Conservation (phyloP, 192 early-diverging fungal species). For the Globomyces pollinis-pini region DNA sequence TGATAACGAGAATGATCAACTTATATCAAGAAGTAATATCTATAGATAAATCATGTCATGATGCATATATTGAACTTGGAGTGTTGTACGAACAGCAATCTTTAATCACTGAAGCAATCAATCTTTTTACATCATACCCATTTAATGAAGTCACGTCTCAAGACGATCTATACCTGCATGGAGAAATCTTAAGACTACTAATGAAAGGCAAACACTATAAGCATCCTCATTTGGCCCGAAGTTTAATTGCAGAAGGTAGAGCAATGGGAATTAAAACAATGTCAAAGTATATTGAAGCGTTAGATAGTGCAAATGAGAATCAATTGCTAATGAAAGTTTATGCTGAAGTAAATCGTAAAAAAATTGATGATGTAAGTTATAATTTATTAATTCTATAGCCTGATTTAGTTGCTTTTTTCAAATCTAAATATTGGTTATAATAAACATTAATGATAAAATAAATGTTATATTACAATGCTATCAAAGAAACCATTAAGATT, state of each 20-base stretch:
- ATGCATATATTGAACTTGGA: constrained; percentile 45
- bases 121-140: constrained; percentile 29
- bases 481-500: too few relatives aligned
- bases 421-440: constrained; percentile 40
- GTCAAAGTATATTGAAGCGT: constrained; percentile 32
- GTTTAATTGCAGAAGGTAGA: constrained; percentile 35
- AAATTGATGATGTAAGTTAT: constrained; percentile 18
- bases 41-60: constrained; percentile 8
- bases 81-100: constrained; percentile 23
- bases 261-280: constrained; percentile 26
- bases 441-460: too few relatives aligned
- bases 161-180: constrained; percentile 39
- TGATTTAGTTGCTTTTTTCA: constrained; percentile 46
- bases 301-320: constrained; percentile 35
- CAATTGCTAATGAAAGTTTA: constrained; percentile 39
- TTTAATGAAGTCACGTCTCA: constrained; percentile 18
- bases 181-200: constrained; percentile 31
- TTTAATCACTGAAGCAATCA: constrained; percentile 14
- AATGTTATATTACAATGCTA: too few relatives aligned
- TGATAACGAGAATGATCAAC: too few relatives aligned
- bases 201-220: constrained; percentile 43
- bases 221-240: constrained; percentile 23
- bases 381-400: constrained; percentile 21
- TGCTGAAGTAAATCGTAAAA: constrained; percentile 39
- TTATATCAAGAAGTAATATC: neutral